Conservation (phyloP, 2,329 filamentous ascomycete species). For the Penicillium sp. region DNA sequence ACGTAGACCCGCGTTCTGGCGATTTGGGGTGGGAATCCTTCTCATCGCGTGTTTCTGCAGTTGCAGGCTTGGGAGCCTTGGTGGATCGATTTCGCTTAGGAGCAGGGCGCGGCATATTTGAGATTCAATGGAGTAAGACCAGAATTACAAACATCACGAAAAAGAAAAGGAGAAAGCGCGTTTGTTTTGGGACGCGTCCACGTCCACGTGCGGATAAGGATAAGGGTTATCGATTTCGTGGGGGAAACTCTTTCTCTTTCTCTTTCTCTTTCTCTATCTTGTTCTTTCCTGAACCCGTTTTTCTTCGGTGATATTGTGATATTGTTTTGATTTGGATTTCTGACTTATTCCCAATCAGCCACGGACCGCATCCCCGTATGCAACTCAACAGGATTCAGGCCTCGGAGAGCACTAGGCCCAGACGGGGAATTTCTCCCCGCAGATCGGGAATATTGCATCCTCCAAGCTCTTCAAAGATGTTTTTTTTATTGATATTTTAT, state of each 20-base stretch:
- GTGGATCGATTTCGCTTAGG: conserved; percentile 21
- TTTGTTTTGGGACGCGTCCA: conserved; percentile 18
- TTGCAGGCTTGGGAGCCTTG: conserved; percentile 8
- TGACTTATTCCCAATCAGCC: not conserved
- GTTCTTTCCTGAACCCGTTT: not conserved
- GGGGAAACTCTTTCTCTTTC: not conserved
- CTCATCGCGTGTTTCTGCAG: conserved; percentile 3
- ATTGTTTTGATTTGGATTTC: not conserved
- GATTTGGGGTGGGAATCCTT: conserved; percentile 17
- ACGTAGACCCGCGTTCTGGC: conserved; percentile 15
- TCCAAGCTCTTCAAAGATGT: not conserved
- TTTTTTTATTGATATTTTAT: too few relatives aligned
- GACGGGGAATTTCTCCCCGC: not conserved
- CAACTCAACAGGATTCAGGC: not conserved
- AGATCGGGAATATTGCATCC: not conserved
- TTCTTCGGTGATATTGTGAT: not conserved
- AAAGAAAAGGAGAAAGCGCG: conserved; percentile 1
- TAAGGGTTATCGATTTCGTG: not conserved
- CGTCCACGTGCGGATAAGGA: conserved; percentile 13
- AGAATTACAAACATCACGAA: conserved; percentile 4
- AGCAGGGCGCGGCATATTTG: conserved; percentile 24
- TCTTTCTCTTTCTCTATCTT: not conserved
- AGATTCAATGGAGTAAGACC: not conserved
- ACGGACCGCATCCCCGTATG: not conserved
- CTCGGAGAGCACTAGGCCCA: not conserved